Evolutionary conservation across 148 eudicot genomes (phyloP).

Genomic region (Nepenthes gracilis): DNA sequence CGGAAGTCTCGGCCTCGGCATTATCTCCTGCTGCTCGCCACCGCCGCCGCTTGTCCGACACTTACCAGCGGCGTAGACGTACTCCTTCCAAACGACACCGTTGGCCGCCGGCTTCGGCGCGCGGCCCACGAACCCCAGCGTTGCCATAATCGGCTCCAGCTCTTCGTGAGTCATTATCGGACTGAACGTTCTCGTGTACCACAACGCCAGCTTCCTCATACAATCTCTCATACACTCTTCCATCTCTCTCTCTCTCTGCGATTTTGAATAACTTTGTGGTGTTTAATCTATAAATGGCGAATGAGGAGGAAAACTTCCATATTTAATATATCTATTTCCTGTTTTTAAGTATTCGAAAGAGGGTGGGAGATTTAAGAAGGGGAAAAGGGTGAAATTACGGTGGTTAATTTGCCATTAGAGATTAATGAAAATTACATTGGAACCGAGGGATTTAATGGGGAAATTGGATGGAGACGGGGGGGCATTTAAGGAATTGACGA

Average conservation of each 20-base stretch:
- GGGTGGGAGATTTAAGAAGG: conserved; percentile 6
- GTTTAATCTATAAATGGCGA: not conserved
- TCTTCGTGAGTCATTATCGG: conserved; percentile 49
- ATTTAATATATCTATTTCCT: not conserved
- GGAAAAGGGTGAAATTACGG: not conserved
- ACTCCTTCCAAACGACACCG: conserved; percentile 42
- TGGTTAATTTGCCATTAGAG: too few relatives aligned
- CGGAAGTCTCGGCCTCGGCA: conserved; percentile 33
- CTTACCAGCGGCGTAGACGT: conserved; percentile 11
- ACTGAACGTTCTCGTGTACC: conserved; percentile 39
- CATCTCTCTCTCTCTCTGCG: conserved; percentile 2
- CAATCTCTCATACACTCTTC: conserved; percentile 18
- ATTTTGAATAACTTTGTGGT: not conserved
- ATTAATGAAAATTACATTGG: too few relatives aligned
- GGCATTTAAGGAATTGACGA: too few relatives aligned
- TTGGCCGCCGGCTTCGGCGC: conserved; percentile 10
- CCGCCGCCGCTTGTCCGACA: not conserved
- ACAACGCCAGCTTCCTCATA: conserved; percentile 32
- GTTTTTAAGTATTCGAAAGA: not conserved
- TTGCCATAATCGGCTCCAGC: conserved; percentile 39
- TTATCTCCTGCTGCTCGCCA: not conserved
- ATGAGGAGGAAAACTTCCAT: not conserved
- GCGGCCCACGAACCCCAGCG: conserved; percentile 28
- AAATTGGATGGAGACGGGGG: too few relatives aligned
- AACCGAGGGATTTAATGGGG: too few relatives aligned